Evolutionary conservation across 306 rosid species (phyloP).

Genomic region (Mimosa bimucronata): DNA sequence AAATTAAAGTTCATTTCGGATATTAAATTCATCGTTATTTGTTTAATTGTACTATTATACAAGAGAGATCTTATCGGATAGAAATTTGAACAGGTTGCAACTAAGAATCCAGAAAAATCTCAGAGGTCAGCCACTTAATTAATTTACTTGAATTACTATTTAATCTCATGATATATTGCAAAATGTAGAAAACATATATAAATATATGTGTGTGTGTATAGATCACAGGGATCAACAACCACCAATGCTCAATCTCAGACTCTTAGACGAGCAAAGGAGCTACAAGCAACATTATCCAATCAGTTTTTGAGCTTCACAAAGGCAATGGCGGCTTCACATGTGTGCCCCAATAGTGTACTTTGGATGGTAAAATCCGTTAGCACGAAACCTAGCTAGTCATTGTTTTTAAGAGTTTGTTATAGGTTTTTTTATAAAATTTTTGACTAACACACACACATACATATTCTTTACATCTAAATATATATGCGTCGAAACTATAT

Average conservation of each 20-base stretch:
- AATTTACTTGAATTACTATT: neutral
- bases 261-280: constrained; percentile 43
- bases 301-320: constrained; percentile 45
- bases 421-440: no score
- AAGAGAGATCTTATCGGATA: no score
- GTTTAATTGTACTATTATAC: no score
- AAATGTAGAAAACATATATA: no score
- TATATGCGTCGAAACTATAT: neutral
- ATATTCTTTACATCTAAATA: neutral
- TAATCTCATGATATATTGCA: no score
- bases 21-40: no score
- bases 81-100: constrained; percentile 27
- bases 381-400: neutral
- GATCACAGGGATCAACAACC: constrained; percentile 33
- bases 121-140: constrained; percentile 38
- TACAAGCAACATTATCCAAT: constrained; percentile 43
- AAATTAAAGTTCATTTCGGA: no score
- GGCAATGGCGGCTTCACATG: constrained; percentile 56
- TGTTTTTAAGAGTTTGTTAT: neutral
- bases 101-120: constrained; percentile 9
- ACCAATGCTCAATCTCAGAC: constrained; percentile 19
- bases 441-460: no score
- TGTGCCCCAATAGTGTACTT: constrained; percentile 41
- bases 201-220: constrained; percentile 4
- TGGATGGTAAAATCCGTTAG: constrained; percentile 54